Percentiles rank a stretch among this genome's conserved stretches.
These are phyloP conservation scores for Trichoderma citrinoviride DNA, from an alignment of 2,329 filamentous ascomycete genomes.

Conservation along the genomic window DNA sequence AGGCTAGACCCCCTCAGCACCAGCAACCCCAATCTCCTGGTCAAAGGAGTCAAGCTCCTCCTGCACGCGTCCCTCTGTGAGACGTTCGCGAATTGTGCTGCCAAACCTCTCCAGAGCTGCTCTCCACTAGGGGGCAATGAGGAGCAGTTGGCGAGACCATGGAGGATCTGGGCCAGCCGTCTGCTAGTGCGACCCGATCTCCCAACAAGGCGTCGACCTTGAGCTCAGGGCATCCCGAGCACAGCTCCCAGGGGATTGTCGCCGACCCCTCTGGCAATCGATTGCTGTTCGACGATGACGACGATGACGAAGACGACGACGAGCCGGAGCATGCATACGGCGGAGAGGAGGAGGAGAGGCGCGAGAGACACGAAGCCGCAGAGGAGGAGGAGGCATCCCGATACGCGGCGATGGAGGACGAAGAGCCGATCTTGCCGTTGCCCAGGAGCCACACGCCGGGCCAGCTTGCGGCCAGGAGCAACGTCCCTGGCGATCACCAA, in stretches of 20 bases:
- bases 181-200: slow-evolving; percentile 36
- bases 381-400: slow-evolving; percentile 27
- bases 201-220: slow-evolving; percentile 27
- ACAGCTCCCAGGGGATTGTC: slow-evolving; percentile 52
- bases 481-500: slow-evolving; percentile 41
- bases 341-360: slow-evolving; percentile 8
- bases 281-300: slow-evolving; percentile 33
- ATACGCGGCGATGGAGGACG: background rate
- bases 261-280: slow-evolving; percentile 34
- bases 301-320: slow-evolving; percentile 37
- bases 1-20: slow-evolving; percentile 1
- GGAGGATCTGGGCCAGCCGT: slow-evolving; percentile 42
- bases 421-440: slow-evolving; percentile 35
- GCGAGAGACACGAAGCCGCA: background rate
- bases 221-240: slow-evolving; percentile 37
- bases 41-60: slow-evolving; percentile 15
- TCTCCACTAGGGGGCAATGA: slow-evolving; percentile 33
- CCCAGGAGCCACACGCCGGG: slow-evolving; percentile 61
- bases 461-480: slow-evolving; percentile 59
- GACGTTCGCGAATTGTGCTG: slow-evolving; percentile 15
- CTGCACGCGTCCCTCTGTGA: slow-evolving; percentile 13
- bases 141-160: slow-evolving; percentile 36
- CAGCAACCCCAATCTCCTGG: slow-evolving; percentile 3
- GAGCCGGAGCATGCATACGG: slow-evolving; percentile 19
- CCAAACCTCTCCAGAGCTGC: slow-evolving; percentile 23